A percentile compares a stretch with the other conserved stretches of the same genome.
Conservation (phyloP, 805 yeast genomes). For the Starmerella powellii region DNA sequence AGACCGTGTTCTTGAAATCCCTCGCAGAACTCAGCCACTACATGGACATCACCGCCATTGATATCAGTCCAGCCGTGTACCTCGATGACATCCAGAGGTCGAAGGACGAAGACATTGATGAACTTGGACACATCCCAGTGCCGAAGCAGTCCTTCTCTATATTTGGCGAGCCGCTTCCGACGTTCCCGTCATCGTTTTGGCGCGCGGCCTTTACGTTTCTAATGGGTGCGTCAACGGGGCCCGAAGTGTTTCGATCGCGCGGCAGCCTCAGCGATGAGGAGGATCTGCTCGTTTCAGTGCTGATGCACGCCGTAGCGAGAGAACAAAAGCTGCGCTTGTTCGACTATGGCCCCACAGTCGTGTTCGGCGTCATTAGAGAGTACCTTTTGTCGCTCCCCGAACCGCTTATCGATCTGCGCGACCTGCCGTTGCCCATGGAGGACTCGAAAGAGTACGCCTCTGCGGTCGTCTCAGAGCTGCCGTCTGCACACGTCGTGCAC, state of each 20-base stretch:
- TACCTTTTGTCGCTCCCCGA: constrained; percentile 41
- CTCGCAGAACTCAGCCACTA: constrained; percentile 45
- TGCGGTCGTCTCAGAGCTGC: constrained; percentile 27
- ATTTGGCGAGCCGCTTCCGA: constrained; percentile 25
- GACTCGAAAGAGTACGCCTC: constrained; percentile 39
- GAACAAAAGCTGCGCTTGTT: constrained; percentile 43
- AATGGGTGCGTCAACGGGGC: neutral
- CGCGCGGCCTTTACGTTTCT: constrained; percentile 22
- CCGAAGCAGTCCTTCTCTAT: constrained; percentile 33
- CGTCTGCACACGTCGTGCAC: constrained; percentile 6
- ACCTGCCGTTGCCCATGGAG: constrained; percentile 42
- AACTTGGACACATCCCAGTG: constrained; percentile 34
- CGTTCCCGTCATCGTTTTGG: constrained; percentile 24
- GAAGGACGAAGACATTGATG: constrained; percentile 25
- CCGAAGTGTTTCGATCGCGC: constrained; percentile 4
- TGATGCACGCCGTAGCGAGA: constrained; percentile 30
- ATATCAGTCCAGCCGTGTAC: constrained; percentile 66
- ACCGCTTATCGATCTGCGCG: constrained; percentile 42
- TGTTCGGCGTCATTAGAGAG: constrained; percentile 36
- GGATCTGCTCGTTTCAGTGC: constrained; percentile 17
- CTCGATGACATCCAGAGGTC: constrained; percentile 43
- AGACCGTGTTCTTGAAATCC: constrained; percentile 37
- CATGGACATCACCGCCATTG: constrained; percentile 63
- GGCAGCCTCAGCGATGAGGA: neutral
- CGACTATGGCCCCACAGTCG: constrained; percentile 45